Evolutionary conservation across 768 basidiomycete genomes (phyloP).

Genomic region (Russula vinacea): DNA sequence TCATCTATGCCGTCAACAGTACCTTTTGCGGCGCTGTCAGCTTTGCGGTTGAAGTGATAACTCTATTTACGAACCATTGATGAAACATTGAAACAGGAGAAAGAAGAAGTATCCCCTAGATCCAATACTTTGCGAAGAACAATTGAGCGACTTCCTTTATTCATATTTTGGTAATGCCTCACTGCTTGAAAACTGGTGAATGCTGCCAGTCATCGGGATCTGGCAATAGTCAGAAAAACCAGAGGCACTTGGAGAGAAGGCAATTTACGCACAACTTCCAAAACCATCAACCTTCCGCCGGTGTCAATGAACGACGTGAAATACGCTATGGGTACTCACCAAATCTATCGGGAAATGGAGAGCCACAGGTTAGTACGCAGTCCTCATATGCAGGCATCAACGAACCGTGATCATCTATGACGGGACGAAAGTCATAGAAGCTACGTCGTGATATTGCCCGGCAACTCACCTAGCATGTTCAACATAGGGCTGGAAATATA

Average conservation of each 20-base stretch:
- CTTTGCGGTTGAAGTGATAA: conserved; percentile 15
- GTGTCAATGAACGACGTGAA: neutral
- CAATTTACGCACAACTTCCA: conserved; percentile 63
- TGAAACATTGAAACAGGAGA: conserved; percentile 91
- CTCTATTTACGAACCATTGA: conserved; percentile 53
- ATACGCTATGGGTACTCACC: conserved; percentile 9
- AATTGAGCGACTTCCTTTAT: neutral
- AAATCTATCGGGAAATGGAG: conserved; percentile 8
- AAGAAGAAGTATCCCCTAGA: conserved; percentile 87
- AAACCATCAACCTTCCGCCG: conserved; percentile 67
- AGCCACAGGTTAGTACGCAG: neutral
- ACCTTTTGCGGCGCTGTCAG: conserved; percentile 41
- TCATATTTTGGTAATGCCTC: conserved; percentile 29
- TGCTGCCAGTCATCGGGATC: conserved; percentile 80
- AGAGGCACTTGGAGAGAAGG: neutral
- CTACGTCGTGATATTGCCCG: conserved; percentile 7
- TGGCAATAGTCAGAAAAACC: conserved; percentile 33
- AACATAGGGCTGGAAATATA: conserved; percentile 63
- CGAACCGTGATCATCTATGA: conserved; percentile 78
- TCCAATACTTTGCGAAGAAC: conserved; percentile 57
- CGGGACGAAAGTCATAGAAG: conserved; percentile 16
- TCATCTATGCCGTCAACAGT: conserved; percentile 73
- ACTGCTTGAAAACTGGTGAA: conserved; percentile 71
- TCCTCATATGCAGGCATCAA: conserved; percentile 17
- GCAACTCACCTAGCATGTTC: conserved; percentile 73